Base-by-base conservation (phyloP, 78 protist species). In the Dictyostelium citrinum region DNA sequence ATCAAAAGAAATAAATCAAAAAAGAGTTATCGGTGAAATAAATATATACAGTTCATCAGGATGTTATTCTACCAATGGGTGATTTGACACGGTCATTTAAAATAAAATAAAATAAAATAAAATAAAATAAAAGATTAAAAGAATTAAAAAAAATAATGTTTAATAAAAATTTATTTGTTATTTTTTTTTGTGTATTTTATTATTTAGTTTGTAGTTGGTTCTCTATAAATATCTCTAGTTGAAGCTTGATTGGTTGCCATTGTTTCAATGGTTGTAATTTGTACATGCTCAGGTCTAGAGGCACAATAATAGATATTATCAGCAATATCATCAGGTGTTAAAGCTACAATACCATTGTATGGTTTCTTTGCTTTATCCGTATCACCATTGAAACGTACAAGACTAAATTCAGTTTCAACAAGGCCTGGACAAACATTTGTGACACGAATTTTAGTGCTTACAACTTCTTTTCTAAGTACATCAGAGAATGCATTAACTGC, bases 401-500 rank as follows among this genome's bases (percentile, higher is more conserved):
- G 9, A 51, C 80, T 43, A 64, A 97, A 95, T 24, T 97, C 93
- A 1, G 98, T 97, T 35, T 93, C 93, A 5, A 97, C 98, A 9
- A 91, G 16, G 35, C 98, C 98, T 0, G 98, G 98, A 33, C 72
- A 60, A 60, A 97, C 90, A n/a, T 81, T 84, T 37, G 93, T 82
- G 0, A 97, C 97, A 39, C 98, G 61, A 43, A 97, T 51, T 46
- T 88, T 88, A 29, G 97, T 90, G n/a, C 33, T 64, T 3, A 84
- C 96, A 16, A 95, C 90, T 39, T 97, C 98, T 68, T 82, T 90
- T 29, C 98, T 78, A 2, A 96, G 27, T 1, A 90, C 79, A n/a
- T 94, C 84, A 8, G 91, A 91, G 84, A 95, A 91, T 1, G 93
- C 96, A n/a, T 81, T 81, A 9, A 97, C 92, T 35, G 97, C 98